Base-by-base conservation (phyloP, 1,139 yeast genomes). In the Hyphopichia pseudoburtonii region DNA sequence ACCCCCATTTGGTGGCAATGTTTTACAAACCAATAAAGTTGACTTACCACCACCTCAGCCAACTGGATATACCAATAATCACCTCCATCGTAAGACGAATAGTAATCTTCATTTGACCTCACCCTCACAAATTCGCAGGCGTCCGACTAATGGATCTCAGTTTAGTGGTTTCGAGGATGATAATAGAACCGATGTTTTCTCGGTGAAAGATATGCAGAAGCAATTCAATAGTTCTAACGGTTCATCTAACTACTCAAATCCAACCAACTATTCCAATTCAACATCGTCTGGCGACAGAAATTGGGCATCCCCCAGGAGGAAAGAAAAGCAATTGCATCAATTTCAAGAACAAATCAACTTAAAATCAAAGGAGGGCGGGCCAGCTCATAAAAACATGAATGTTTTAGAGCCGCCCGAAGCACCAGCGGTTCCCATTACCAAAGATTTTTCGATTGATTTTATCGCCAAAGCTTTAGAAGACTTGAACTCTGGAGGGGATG, bases 401-500 rank as follows among this genome's bases (percentile, higher is more conserved):
- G 19, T 28, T 7, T n/a, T 33, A 16, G 28, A 33, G n/a, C 23
- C 18, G 5, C 36, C 36, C 8, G n/a, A 33, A 14, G 19, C 24
- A 11, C 25, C 35, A 17, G 26, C 30, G 30, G 63, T 69, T 17
- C 74, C 74, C 10, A 60, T 70, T 7, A 57, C 60, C 45, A 70
- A 70, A 44, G 77, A 71, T 44, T 71, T 71, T 42, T 68, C 75
- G 3, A 66, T 71, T 24, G 77, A 71, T 45, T 71, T 66, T 73
- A 52, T 71, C 63, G 66, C 82, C 61, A 52, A 81, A 70, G 64
- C 89, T 62, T 39, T 85, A 36, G 86, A 82, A 50, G 83, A 80
- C 47, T 68, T 85, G 50, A 82, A 81, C 50, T 62, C 75, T 3
- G 83, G 82, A n/a, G 82, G 84, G 0, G 69, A 78, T 47, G 83